Evolutionary conservation across 176 grass and related monocot genomes (phyloP).

Genomic region (Typha latifolia): DNA sequence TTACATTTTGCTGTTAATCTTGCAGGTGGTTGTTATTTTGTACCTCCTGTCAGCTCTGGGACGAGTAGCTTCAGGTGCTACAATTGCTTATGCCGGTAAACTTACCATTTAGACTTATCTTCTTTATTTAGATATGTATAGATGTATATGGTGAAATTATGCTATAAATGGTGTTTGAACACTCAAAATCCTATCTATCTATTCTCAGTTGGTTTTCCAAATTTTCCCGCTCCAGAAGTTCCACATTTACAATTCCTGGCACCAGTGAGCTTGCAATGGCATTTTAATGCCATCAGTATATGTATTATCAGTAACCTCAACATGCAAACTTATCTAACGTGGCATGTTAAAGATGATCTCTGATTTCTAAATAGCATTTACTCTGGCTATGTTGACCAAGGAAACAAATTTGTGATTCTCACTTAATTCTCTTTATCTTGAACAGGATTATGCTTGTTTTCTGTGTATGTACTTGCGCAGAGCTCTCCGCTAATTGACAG

Average conservation of each 20-base stretch:
- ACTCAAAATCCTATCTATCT: neutral
- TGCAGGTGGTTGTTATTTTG: conserved; percentile 61
- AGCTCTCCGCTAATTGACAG: conserved; percentile 49
- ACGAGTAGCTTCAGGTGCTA: conserved; percentile 71
- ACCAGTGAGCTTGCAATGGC: neutral
- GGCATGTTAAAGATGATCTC: neutral
- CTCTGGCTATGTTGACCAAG: neutral
- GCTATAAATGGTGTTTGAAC: neutral
- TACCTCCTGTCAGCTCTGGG: conserved; percentile 79
- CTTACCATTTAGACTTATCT: neutral
- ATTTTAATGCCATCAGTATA: neutral
- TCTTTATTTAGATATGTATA: neutral
- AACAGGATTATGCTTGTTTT: conserved; percentile 66
- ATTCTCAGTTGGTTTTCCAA: neutral
- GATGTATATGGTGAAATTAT: neutral
- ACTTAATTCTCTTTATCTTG: conserved; percentile 2
- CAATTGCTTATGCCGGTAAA: conserved; percentile 87
- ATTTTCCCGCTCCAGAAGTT: neutral
- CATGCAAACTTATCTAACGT: neutral
- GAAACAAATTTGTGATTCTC: neutral
- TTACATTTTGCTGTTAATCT: conserved; percentile 14
- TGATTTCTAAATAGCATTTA: neutral
- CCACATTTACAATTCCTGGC: neutral
- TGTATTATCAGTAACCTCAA: neutral
- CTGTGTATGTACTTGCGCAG: conserved; percentile 65